Evolutionary conservation across 2,329 filamentous ascomycete species (phyloP).

Genomic region (Tolypocladium tropicale): DNA sequence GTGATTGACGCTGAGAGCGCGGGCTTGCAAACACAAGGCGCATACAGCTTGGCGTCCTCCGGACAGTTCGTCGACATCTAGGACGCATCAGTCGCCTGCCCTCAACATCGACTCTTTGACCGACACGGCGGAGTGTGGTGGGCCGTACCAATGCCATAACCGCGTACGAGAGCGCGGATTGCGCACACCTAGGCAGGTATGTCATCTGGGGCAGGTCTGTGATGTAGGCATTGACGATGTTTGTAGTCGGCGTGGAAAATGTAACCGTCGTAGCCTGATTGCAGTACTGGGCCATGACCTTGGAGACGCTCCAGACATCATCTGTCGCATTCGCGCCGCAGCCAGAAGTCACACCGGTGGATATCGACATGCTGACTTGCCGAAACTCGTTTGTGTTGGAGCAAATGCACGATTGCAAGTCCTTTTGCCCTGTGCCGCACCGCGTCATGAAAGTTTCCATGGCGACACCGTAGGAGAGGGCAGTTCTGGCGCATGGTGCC

Average conservation of each 20-base stretch:
- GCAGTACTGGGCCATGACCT: conserved; percentile 38
- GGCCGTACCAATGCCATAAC: conserved; percentile 17
- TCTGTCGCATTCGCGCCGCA: conserved; percentile 37
- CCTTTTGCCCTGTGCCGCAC: conserved; percentile 32
- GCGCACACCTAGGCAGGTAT: conserved; percentile 29
- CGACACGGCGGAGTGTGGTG: background rate
- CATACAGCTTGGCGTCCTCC: conserved; percentile 27
- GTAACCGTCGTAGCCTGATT: conserved; percentile 25
- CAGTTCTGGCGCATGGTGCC: conserved; percentile 40
- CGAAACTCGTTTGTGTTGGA: conserved; percentile 32
- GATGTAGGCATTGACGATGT: conserved; percentile 35
- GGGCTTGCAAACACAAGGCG: conserved; percentile 42
- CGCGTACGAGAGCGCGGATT: conserved; percentile 17
- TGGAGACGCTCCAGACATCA: conserved; percentile 35
- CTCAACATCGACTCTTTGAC: background rate
- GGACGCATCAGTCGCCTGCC: background rate
- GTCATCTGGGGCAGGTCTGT: conserved; percentile 34
- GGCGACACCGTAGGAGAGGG: conserved; percentile 33
- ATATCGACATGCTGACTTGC: conserved; percentile 27
- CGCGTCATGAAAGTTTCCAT: conserved; percentile 26
- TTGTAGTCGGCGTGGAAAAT: conserved; percentile 30
- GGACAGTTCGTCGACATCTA: conserved; percentile 26
- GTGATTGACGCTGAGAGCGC: conserved; percentile 34
- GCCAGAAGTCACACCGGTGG: conserved; percentile 26
- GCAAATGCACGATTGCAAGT: conserved; percentile 43